Conservation (phyloP, 2,329 filamentous ascomycete species). For the Ophiocordyceps sinensis region DNA sequence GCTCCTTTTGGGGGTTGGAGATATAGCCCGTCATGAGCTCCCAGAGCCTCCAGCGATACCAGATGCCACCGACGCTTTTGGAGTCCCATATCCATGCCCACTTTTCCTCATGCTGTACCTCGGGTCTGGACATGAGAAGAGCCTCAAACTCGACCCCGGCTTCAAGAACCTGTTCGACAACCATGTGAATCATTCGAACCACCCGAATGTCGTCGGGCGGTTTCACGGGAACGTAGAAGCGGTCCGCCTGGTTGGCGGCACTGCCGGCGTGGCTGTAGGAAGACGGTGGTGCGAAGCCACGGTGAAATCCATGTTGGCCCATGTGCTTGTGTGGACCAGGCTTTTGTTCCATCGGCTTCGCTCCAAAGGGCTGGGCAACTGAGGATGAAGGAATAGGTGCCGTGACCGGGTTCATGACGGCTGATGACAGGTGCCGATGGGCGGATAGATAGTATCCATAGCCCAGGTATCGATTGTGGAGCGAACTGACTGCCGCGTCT, state of each 20-base stretch:
- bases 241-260: slow-evolving; percentile 27
- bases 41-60: slow-evolving; percentile 89
- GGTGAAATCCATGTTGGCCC: slow-evolving; percentile 29
- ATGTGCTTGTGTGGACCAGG: slow-evolving; percentile 16
- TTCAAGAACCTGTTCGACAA: slow-evolving; percentile 64
- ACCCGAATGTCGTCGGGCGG: slow-evolving; percentile 66
- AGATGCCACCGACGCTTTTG: slow-evolving; percentile 63
- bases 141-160: slow-evolving; percentile 84
- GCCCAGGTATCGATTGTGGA: slow-evolving; percentile 76
- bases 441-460: slow-evolving; percentile 71
- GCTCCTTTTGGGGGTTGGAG: slow-evolving; percentile 28
- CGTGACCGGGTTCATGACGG: slow-evolving; percentile 34
- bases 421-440: slow-evolving; percentile 71
- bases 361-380: slow-evolving; percentile 56
- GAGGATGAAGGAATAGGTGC: slow-evolving; percentile 22
- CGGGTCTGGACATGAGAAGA: slow-evolving; percentile 71
- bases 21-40: slow-evolving; percentile 59
- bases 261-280: slow-evolving; percentile 41
- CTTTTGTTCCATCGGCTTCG: slow-evolving; percentile 43
- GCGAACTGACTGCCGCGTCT: slow-evolving; percentile 58
- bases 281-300: slow-evolving; percentile 62
- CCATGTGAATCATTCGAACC: slow-evolving; percentile 74
- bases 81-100: slow-evolving; percentile 94
- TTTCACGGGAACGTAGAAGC: slow-evolving; percentile 57
- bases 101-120: slow-evolving; percentile 74